Evolutionary conservation across 2,329 filamentous ascomycete species (phyloP).

Genomic region (Alternaria dauci): DNA sequence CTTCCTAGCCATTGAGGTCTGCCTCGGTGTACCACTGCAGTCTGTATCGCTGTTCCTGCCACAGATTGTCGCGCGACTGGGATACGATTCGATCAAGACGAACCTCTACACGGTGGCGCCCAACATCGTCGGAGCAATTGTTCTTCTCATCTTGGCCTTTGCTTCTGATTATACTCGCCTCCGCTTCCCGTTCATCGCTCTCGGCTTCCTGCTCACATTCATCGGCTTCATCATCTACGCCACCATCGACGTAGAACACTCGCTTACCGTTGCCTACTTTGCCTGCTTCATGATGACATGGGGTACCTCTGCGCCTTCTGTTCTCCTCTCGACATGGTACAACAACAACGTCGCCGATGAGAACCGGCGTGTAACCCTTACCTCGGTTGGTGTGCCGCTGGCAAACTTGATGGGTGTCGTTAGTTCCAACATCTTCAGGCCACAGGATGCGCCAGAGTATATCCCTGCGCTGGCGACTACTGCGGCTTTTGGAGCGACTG

Average conservation of each 20-base stretch:
- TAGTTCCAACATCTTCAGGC: slow-evolving; percentile 71
- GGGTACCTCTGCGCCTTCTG: slow-evolving; percentile 77
- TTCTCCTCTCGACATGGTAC: slow-evolving; percentile 75
- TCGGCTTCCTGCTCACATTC: slow-evolving; percentile 78
- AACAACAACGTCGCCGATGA: slow-evolving; percentile 86
- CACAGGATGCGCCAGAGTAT: slow-evolving; percentile 71
- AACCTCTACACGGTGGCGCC: slow-evolving; percentile 85
- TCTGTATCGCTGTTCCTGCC: slow-evolving; percentile 66
- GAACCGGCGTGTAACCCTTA: slow-evolving; percentile 73
- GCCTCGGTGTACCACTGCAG: slow-evolving; percentile 66
- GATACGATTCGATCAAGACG: slow-evolving; percentile 68
- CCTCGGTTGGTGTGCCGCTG: slow-evolving; percentile 75
- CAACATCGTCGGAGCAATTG: slow-evolving; percentile 75
- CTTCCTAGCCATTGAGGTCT: slow-evolving; percentile 66
- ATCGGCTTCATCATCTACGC: slow-evolving; percentile 82
- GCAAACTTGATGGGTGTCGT: slow-evolving; percentile 81
- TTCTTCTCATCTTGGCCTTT: slow-evolving; percentile 77
- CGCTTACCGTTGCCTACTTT: slow-evolving; percentile 75
- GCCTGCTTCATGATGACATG: slow-evolving; percentile 85
- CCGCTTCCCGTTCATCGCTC: slow-evolving; percentile 76
- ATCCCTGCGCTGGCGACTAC: slow-evolving; percentile 71
- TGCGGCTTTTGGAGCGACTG: slow-evolving; percentile 69
- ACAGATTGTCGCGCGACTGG: slow-evolving; percentile 63
- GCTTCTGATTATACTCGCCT: slow-evolving; percentile 71
- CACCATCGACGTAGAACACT: slow-evolving; percentile 67